These are phyloP conservation scores for Tulasnella sp. DNA, from an alignment of 768 basidiomycete species.

Conservation along the genomic window DNA sequence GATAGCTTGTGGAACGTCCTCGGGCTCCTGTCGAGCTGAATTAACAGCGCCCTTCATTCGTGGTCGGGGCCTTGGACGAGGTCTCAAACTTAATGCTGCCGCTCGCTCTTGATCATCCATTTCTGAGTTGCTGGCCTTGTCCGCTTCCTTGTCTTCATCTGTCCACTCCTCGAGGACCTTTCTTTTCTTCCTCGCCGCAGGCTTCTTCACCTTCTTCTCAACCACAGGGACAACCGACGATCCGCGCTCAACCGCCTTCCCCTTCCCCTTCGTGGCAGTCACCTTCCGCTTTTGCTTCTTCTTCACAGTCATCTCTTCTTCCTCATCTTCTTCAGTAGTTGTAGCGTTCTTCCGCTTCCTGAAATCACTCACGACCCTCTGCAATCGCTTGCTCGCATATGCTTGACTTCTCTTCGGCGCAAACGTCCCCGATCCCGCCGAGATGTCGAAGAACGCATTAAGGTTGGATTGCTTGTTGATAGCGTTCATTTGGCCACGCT, in stretches of 20 bases:
- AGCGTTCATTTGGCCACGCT: constrained; percentile 55
- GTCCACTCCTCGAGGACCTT: background rate
- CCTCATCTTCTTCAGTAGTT: constrained; percentile 23
- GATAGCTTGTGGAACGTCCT: background rate
- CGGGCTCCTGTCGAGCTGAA: no score
- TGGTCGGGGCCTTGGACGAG: constrained; percentile 10
- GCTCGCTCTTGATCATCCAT: constrained; percentile 9
- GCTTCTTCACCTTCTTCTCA: background rate
- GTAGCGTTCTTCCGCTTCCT: constrained; percentile 36
- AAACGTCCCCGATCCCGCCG: constrained; percentile 52
- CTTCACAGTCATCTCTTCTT: constrained; percentile 23
- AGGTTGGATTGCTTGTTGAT: constrained; percentile 71
- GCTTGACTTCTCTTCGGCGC: constrained; percentile 73
- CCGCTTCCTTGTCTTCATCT: constrained; percentile 6
- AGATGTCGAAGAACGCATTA: constrained; percentile 62
- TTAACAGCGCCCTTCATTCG: background rate
- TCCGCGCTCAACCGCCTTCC: background rate
- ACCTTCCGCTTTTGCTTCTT: constrained; percentile 27
- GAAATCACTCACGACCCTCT: constrained; percentile 62
- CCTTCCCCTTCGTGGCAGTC: background rate
- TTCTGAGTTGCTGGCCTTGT: background rate
- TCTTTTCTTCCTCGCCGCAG: constrained; percentile 5
- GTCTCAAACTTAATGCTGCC: background rate
- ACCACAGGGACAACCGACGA: background rate
- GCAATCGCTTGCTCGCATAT: constrained; percentile 77